A percentile compares a stretch with the other conserved stretches of the same genome.
phyloP scores from a whole-genome alignment of 2,329 filamentous ascomycete genomes.

The Stagonosporopsis tanaceti region DNA sequence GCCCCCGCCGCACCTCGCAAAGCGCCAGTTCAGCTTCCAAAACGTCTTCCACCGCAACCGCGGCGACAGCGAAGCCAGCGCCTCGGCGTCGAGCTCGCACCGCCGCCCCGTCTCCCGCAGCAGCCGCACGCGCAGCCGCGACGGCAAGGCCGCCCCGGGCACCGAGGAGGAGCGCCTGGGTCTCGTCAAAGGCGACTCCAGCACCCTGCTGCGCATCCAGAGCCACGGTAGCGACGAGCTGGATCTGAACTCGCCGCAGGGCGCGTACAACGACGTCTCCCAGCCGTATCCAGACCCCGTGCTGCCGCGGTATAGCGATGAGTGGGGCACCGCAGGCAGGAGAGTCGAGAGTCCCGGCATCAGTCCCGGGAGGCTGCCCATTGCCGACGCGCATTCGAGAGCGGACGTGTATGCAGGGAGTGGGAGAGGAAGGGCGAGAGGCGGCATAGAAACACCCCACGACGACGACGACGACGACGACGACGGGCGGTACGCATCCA shows the following conservation, averaged over 20 bases:
- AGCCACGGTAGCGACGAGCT: conserved; percentile 32
- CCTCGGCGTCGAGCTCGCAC: conserved; percentile 15
- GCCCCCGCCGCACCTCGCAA: conserved; percentile 64
- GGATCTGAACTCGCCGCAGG: conserved; percentile 16
- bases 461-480: conserved; percentile 1
- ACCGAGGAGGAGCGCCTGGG: conserved; percentile 86
- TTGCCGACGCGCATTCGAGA: conserved; percentile 4
- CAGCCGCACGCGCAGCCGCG: conserved; percentile 45
- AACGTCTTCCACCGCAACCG: conserved; percentile 73
- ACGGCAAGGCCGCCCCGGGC: conserved; percentile 49
- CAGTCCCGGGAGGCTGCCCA: not conserved
- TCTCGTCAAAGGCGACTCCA: conserved; percentile 77
- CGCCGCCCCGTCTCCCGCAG: conserved; percentile 37
- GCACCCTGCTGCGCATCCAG: conserved; percentile 38
- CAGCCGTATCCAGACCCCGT: not conserved
- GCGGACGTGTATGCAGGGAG: no score
- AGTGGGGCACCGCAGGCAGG: not conserved
- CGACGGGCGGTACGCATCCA: conserved; percentile 5
- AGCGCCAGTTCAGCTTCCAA: conserved; percentile 91
- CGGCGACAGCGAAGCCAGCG: conserved; percentile 37
- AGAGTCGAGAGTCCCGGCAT: conserved; percentile 6
- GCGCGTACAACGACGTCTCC: no score
- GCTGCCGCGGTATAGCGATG: conserved; percentile 23
- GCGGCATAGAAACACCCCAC: not conserved
- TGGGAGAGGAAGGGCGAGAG: not conserved